Percentiles rank a stretch among this genome's conserved stretches.
Evolutionary conservation across 2,329 filamentous ascomycete genomes (phyloP).

Genomic region (Alternaria sp.): DNA sequence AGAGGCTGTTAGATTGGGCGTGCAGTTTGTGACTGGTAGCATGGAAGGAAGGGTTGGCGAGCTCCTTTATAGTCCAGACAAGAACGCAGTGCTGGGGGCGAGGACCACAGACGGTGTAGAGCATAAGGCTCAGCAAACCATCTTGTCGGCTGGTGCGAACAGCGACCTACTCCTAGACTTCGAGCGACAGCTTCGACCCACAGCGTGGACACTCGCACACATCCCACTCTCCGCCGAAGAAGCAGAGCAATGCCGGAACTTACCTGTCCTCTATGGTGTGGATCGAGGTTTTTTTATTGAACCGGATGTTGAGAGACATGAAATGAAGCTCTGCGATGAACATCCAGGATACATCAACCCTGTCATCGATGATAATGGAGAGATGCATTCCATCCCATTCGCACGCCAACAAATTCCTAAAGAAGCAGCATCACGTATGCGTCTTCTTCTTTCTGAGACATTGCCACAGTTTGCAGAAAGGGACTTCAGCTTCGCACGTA

Average conservation of each 20-base stretch:
- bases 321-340: conserved; percentile 64
- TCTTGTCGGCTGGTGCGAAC: conserved; percentile 61
- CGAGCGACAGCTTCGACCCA: conserved; percentile 62
- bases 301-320: conserved; percentile 54
- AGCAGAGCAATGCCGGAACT: conserved; percentile 54
- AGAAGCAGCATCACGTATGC: conserved; percentile 58
- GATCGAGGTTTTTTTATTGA: conserved; percentile 62
- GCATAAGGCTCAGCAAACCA: conserved; percentile 55
- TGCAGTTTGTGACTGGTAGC: conserved; percentile 56
- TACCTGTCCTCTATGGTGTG: conserved; percentile 61
- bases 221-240: conserved; percentile 60
- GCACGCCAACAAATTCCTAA: conserved; percentile 57
- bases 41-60: conserved; percentile 50
- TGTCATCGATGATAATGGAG: conserved; percentile 28
- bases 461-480: conserved; percentile 63
- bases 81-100: conserved; percentile 53
- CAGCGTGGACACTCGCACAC: conserved; percentile 63
- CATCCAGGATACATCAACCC: conserved; percentile 66
- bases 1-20: conserved; percentile 58
- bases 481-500: conserved; percentile 59
- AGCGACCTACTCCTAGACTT: conserved; percentile 60
- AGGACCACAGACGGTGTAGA: conserved; percentile 53
- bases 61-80: conserved; percentile 45
- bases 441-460: conserved; percentile 58
- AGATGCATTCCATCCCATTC: conserved; percentile 52